Conservation (phyloP, 2,329 filamentous ascomycete genomes). For the Fusarium palustre region DNA sequence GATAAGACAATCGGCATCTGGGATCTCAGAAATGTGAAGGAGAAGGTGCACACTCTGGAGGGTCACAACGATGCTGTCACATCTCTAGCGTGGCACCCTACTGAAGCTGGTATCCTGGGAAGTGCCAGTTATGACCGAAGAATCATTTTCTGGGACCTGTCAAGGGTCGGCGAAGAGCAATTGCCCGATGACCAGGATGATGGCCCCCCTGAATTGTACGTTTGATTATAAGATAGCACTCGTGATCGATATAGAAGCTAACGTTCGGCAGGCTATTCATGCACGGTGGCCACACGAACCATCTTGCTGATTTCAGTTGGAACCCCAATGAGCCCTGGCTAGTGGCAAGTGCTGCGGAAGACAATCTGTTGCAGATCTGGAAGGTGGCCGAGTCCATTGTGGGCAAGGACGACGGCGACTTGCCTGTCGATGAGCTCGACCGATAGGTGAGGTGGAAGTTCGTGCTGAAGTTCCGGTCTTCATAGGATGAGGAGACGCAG, state of each 20-base stretch:
- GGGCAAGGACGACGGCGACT: conserved; percentile 78
- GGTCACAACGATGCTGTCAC: conserved; percentile 92
- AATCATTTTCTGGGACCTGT: conserved; percentile 96
- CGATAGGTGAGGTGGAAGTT: conserved; percentile 60
- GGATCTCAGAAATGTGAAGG: conserved; percentile 91
- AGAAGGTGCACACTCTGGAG: conserved; percentile 89
- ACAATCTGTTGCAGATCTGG: conserved; percentile 97
- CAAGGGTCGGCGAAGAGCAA: conserved; percentile 92
- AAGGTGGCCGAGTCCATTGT: conserved; percentile 87
- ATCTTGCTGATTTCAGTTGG: conserved; percentile 97
- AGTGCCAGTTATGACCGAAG: conserved; percentile 93
- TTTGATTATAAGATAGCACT: conserved; percentile 37
- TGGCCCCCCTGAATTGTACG: conserved; percentile 91
- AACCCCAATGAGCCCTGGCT: conserved; percentile 98
- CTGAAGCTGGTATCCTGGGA: conserved; percentile 86
- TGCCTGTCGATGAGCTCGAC: conserved; percentile 82
- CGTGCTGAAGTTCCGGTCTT: conserved; percentile 48
- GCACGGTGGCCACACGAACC: conserved; percentile 98
- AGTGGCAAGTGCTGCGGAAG: conserved; percentile 93
- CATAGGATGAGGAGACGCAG: conserved; percentile 49
- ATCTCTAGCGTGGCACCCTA: conserved; percentile 93
- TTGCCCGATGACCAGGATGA: conserved; percentile 95
- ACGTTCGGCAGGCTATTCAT: conserved; percentile 79
- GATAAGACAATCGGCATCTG: conserved; percentile 96
- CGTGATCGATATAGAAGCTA: conserved; percentile 37